Evolutionary conservation across 805 yeast species (phyloP), one percentile per base, ranked within the genome.

Genomic region (Wickerhamomyces subpelliculosus): DNA sequence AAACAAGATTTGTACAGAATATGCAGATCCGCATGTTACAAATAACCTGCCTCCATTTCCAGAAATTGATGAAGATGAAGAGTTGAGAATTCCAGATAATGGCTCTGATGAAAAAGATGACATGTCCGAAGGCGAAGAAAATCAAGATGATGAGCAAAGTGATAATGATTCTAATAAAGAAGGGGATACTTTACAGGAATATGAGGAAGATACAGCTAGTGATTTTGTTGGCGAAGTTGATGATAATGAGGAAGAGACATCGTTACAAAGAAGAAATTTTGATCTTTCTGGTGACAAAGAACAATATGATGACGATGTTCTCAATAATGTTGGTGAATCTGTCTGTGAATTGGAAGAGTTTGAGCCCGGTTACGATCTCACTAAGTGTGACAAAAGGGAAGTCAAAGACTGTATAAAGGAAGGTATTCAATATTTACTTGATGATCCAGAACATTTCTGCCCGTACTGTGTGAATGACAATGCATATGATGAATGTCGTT

Each of bases 401-500:
- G 49, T 52, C 8, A 51, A 49, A 22, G 26, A 21, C 4, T 52
- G 57, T 32, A 45, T 52, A 33, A 47, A 49, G 27, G 51, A 49
- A 16, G 52, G 53, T 7, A 46, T 52, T 16, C 36, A 27, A 21
- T 35, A 24, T 21, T 39, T 52, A 29, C 40, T 46, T 19, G 41
- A 47, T 16, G 49, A 52, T 30, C 53, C 52, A 4, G 45, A 41
- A 20, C 42, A 49, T 18, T 49, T 50, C 25, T 52, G 57, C 23
- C 57, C 57, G 1, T 51, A 49, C 27, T 52, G 57, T 38, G 47
- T 37, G n/a, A 52, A 51, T 34, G 45, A 51, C 30, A 52, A 52
- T 29, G 54, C 48, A 3, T 51, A 49, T 32, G 57, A 52, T 41
- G 55, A 51, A 29, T 52, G 57, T 27, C 55, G 55, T 12, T 51